These are phyloP conservation scores for Bifiguratus adelaidae DNA, from an alignment of 192 early-diverging fungal genomes.

Conservation along the genomic window DNA sequence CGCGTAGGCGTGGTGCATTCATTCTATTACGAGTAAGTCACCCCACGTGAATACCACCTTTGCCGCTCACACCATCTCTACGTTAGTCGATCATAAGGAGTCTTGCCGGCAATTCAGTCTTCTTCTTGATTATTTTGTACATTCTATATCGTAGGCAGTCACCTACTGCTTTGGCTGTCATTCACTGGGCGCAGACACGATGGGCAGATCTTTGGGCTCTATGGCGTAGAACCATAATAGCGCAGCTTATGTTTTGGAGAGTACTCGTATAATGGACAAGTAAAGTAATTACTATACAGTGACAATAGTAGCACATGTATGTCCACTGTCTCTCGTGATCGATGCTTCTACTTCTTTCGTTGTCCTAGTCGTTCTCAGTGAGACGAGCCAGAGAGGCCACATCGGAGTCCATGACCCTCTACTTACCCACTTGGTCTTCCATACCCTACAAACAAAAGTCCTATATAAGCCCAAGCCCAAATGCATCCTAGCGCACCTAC, in stretches of 20 bases:
- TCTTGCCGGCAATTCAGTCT: constrained; percentile 7
- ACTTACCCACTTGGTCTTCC: no score
- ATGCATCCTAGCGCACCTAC: no score
- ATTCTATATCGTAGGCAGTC: constrained; percentile 7
- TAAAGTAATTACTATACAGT: no score
- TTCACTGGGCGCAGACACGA: not conserved
- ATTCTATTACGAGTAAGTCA: not conserved
- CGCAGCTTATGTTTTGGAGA: not conserved
- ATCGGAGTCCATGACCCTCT: no score
- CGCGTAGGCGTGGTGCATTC: not conserved
- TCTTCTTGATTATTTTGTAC: constrained; percentile 1
- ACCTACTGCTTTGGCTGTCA: not conserved
- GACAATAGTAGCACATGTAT: no score
- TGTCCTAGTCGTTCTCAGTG: no score
- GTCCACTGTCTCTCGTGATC: no score
- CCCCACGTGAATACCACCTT: not conserved
- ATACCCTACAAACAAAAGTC: no score
- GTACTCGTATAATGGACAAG: not conserved
- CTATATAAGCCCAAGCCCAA: no score
- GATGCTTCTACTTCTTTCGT: no score
- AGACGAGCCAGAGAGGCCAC: no score
- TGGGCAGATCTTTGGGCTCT: not conserved
- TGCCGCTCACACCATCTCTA: not conserved
- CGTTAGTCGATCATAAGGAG: constrained; percentile 12
- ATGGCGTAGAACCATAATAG: no score